Evolutionary conservation across 1,284 basidiomycete genomes (phyloP).

Genomic region (Tremellales sp.): DNA sequence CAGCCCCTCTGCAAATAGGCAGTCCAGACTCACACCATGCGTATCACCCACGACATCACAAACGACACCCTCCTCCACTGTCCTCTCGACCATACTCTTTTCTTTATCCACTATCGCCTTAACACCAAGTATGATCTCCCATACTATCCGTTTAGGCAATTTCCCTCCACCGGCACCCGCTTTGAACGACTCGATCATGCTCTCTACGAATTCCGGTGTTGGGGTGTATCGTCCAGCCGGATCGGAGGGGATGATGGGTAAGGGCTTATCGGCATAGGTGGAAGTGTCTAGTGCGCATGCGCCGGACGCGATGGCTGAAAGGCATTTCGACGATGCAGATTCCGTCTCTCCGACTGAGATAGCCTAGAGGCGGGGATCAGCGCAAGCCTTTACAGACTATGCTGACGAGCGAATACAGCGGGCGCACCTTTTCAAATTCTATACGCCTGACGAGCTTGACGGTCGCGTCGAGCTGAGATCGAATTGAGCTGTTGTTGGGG

Average conservation of each 20-base stretch:
- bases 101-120: slow-evolving; percentile 71
- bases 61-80: slow-evolving; percentile 71
- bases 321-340: slow-evolving; percentile 64
- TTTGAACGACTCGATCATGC: slow-evolving; percentile 91
- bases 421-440: slow-evolving; percentile 89
- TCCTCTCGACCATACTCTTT: slow-evolving; percentile 74
- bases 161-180: slow-evolving; percentile 74
- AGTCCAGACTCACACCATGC: slow-evolving; percentile 14
- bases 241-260: slow-evolving; percentile 56
- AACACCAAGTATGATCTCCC: slow-evolving; percentile 93
- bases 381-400: too few species aligned
- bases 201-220: slow-evolving; percentile 70
- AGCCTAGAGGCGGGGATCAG: too few species aligned
- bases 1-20: background rate
- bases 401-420: too few species aligned
- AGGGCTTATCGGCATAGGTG: slow-evolving; percentile 58
- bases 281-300: slow-evolving; percentile 49
- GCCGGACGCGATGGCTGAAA: slow-evolving; percentile 76
- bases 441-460: slow-evolving; percentile 74
- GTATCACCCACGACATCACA: slow-evolving; percentile 79
- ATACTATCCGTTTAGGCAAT: slow-evolving; percentile 79
- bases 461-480: slow-evolving; percentile 77
- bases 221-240: slow-evolving; percentile 57
- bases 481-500: slow-evolving; percentile 76
- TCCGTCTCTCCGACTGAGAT: slow-evolving; percentile 86